Evolutionary conservation across 495 filamentous ascomycete species (phyloP), one percentile per base, ranked within the genome.

Genomic region (Cenococcum geophilum): DNA sequence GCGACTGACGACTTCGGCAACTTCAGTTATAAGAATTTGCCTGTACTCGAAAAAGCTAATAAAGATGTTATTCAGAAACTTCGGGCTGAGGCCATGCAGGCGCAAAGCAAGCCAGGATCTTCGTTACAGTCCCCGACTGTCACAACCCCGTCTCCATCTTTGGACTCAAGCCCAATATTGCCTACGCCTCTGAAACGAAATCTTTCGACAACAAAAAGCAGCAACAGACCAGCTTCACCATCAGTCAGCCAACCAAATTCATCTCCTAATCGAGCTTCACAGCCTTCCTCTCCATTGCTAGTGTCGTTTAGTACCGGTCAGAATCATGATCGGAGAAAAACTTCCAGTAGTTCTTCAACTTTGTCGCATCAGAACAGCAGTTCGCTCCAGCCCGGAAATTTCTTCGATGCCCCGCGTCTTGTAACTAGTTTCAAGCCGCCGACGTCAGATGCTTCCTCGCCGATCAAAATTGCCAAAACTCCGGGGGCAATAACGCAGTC

Each of bases 1-100:
- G 78, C 84, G 36, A 80, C 84, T 0, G 95, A 97, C 73, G 93
- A 98, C 72, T 98, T 98, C 77, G 93, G 93, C 36, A 89, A 83
- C 61, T 98, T 98, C 76, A 82, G 91, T 35, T 98, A 95, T 79
- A 98, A 97, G 76, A 98, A 98, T 67, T 78, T 98, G 35, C 90
- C 93, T 0, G 92, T 97, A 58, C 80, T 98, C 20, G 92, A 97
- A 70, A 97, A 96, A 71, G 93, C 95, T 40, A 98, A 98, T 71
- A 97, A 97, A 70, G 95, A 98, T 71, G 89, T 97, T 45, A 93
- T 98, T 40, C 91, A 97, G 68, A 96, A 96, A 68, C 79, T 98
- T 59, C 83, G 91, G 10, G 89, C 90, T 25, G 92, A 97, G 70
- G 92, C 76, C 20, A 72, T 77, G 72, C 74, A 77, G 53, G 72